Evolutionary conservation across 148 eudicot species (phyloP).

Genomic region (Arctostaphylos glauca): DNA sequence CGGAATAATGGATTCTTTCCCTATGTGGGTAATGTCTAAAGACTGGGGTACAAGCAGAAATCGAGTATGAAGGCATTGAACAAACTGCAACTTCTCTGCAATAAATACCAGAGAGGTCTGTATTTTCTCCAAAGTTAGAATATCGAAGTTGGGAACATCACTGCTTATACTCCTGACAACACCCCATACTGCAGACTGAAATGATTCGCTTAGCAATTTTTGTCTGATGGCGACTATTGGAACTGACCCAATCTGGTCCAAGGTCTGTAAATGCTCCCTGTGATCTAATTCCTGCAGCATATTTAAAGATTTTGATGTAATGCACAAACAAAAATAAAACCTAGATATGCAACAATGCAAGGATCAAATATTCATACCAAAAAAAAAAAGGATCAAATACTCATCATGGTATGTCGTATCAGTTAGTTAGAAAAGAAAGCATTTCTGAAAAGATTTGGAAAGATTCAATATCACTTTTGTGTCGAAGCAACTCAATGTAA

Average conservation of each 20-base stretch:
- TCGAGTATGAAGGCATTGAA: slow-evolving; percentile 65
- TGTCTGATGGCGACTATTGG: slow-evolving; percentile 47
- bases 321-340: neutral
- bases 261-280: slow-evolving; percentile 41
- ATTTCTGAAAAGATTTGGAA: neutral
- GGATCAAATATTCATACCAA: neutral
- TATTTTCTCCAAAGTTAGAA: slow-evolving; percentile 35
- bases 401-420: neutral
- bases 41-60: slow-evolving; percentile 74
- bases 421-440: neutral
- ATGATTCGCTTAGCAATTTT: slow-evolving; percentile 67
- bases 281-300: slow-evolving; percentile 62
- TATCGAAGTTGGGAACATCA: slow-evolving; percentile 33
- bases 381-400: neutral
- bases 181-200: slow-evolving; percentile 77
- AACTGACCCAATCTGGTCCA: slow-evolving; percentile 63
- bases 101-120: slow-evolving; percentile 43
- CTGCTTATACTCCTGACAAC: slow-evolving; percentile 44
- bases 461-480: neutral
- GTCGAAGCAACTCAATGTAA: neutral
- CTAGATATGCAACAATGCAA: neutral
- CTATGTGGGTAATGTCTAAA: slow-evolving; percentile 61
- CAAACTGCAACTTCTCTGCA: slow-evolving; percentile 76
- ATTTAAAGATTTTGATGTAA: slow-evolving; percentile 4
- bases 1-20: slow-evolving; percentile 55